Percentiles rank a stretch among this genome's conserved stretches.
Evolutionary conservation across 441 rosid genomes (phyloP).

Genomic region (Syzygium malaccense): DNA sequence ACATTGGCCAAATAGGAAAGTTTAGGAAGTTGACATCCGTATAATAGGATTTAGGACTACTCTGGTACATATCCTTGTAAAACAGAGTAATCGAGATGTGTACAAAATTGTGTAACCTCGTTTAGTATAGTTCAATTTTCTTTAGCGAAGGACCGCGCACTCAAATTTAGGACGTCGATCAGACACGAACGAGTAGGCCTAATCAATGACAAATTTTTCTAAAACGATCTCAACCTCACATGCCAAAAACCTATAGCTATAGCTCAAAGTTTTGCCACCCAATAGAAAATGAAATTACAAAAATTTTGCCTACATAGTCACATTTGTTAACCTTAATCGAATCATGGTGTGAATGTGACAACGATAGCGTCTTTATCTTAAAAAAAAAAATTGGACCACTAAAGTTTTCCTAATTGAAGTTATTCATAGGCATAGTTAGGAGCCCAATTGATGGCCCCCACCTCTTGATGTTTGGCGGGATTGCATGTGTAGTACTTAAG

Average conservation of each 20-base stretch:
- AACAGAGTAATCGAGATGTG: not conserved
- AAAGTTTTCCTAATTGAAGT: not conserved
- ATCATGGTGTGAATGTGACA: not conserved
- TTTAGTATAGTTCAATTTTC: not conserved
- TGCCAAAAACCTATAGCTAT: not conserved
- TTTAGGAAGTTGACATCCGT: not conserved
- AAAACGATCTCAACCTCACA: not conserved
- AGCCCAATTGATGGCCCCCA: not conserved
- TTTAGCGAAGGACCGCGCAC: not conserved
- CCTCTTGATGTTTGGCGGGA: not conserved
- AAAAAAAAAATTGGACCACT: not conserved
- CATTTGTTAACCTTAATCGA: not conserved
- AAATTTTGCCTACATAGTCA: not conserved
- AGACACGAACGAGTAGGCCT: not conserved
- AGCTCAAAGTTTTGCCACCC: not conserved
- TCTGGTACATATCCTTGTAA: not conserved
- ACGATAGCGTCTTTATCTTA: not conserved
- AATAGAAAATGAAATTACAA: not conserved
- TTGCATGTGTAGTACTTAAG: not conserved
- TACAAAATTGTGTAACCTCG: not conserved
- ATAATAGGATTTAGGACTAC: not conserved
- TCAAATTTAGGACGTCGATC: not conserved
- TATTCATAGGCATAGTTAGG: not conserved
- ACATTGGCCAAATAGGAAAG: not conserved
- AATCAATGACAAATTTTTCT: not conserved